These are phyloP conservation scores for Trichoderma polysporum DNA, from an alignment of 2,329 filamentous ascomycete genomes.

Conservation along the genomic window DNA sequence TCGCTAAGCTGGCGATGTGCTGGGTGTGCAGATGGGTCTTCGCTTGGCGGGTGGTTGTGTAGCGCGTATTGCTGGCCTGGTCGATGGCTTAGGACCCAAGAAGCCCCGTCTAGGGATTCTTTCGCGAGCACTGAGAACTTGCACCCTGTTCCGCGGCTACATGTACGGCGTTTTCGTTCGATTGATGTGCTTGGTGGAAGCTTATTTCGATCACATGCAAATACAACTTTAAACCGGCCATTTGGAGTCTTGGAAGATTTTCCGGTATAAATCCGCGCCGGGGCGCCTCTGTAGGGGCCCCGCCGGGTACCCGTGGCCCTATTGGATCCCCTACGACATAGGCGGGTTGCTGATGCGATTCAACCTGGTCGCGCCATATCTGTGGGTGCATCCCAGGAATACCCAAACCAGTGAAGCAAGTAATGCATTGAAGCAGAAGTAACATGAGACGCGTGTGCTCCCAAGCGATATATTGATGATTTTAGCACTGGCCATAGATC, in stretches of 20 bases:
- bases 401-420: too few relatives aligned
- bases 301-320: too few relatives aligned
- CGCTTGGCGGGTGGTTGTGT: slow-evolving; percentile 16
- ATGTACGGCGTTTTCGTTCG: not conserved
- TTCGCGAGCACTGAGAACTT: slow-evolving; percentile 1
- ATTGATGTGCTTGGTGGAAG: not conserved
- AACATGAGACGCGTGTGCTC: too few relatives aligned
- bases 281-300: too few relatives aligned
- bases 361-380: too few relatives aligned
- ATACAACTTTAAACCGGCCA: not conserved
- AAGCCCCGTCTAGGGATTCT: not conserved
- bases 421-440: too few relatives aligned
- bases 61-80: slow-evolving; percentile 11
- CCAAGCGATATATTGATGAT: too few relatives aligned
- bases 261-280: too few relatives aligned
- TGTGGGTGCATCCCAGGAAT: too few relatives aligned
- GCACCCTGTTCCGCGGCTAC: not conserved
- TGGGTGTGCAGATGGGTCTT: not conserved
- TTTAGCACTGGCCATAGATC: too few relatives aligned
- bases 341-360: too few relatives aligned
- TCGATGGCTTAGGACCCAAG: slow-evolving; percentile 11
- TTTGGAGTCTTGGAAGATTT: not conserved
- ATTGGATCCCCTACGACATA: too few relatives aligned
- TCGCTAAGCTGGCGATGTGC: slow-evolving; percentile 7
- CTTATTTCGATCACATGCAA: not conserved